A percentile compares a stretch with the other conserved stretches of the same genome.
Conservation (phyloP, 257 asterid species). For the Solanum stenotomum region DNA sequence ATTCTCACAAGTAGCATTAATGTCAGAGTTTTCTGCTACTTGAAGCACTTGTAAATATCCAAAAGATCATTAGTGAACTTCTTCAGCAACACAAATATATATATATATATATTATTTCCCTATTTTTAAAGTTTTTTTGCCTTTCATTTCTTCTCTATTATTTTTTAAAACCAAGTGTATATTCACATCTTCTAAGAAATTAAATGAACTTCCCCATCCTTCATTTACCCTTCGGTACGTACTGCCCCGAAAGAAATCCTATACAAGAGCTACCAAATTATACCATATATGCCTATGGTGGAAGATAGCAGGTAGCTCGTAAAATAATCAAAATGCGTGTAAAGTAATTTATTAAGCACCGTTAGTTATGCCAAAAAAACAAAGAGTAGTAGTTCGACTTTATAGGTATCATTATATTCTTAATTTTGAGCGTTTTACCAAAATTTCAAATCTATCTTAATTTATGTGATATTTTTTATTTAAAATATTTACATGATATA, state of each 20-base stretch:
- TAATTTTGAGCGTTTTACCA: neutral
- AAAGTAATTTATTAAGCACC: neutral
- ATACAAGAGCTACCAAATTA: neutral
- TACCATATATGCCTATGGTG: neutral
- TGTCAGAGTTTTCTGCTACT: constrained; percentile 3
- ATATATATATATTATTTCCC: neutral
- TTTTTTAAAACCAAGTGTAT: neutral
- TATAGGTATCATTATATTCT: neutral
- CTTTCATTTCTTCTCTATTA: neutral
- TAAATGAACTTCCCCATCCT: neutral
- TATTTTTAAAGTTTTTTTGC: neutral
- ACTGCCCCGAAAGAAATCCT: neutral
- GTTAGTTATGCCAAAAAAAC: neutral
- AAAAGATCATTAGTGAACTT: neutral
- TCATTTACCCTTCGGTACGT: neutral
- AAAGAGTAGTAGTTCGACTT: neutral
- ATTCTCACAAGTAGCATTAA: constrained; percentile 1
- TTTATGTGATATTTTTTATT: neutral
- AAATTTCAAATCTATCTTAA: neutral
- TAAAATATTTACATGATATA: neutral
- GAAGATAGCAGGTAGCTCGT: neutral
- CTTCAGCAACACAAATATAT: neutral
- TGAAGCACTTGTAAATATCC: neutral
- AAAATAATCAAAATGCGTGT: neutral
- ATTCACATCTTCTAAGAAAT: neutral